phyloP scores from a whole-genome alignment of 768 basidiomycete genomes.

The Gymnopilus dilepis region DNA sequence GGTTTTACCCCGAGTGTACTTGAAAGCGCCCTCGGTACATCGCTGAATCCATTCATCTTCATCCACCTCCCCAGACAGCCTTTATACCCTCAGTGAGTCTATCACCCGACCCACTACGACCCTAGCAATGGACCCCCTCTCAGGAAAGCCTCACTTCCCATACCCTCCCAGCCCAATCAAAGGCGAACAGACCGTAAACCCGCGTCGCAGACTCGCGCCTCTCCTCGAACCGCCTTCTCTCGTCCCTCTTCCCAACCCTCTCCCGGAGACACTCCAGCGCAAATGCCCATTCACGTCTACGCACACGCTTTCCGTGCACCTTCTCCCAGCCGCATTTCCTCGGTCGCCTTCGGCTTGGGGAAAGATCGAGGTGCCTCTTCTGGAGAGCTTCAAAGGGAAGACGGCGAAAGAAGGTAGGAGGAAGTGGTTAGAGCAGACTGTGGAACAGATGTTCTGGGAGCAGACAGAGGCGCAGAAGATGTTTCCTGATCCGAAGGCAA shows the following conservation, averaged over 20 bases:
- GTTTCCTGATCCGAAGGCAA: slow-evolving; percentile 20
- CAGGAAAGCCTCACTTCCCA: slow-evolving; percentile 25
- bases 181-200: slow-evolving; percentile 24
- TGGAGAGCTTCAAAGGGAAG: slow-evolving; percentile 20
- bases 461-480: slow-evolving; percentile 23
- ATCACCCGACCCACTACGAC: background rate
- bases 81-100: too few species aligned
- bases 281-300: slow-evolving; percentile 25
- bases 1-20: slow-evolving; percentile 7
- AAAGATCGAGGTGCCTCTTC: slow-evolving; percentile 22
- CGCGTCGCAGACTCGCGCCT: slow-evolving; percentile 24
- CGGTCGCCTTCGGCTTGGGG: slow-evolving; percentile 23
- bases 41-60: background rate
- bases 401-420: slow-evolving; percentile 24
- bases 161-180: slow-evolving; percentile 20
- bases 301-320: slow-evolving; percentile 29
- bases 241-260: slow-evolving; percentile 20
- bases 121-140: slow-evolving; percentile 23
- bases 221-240: slow-evolving; percentile 18
- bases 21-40: background rate
- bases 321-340: slow-evolving; percentile 31
- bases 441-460: slow-evolving; percentile 22
- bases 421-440: slow-evolving; percentile 23
- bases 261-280: slow-evolving; percentile 19
- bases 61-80: too few species aligned